Conservation (phyloP, 1,139 yeast species). For the Protomyces inouyei region DNA sequence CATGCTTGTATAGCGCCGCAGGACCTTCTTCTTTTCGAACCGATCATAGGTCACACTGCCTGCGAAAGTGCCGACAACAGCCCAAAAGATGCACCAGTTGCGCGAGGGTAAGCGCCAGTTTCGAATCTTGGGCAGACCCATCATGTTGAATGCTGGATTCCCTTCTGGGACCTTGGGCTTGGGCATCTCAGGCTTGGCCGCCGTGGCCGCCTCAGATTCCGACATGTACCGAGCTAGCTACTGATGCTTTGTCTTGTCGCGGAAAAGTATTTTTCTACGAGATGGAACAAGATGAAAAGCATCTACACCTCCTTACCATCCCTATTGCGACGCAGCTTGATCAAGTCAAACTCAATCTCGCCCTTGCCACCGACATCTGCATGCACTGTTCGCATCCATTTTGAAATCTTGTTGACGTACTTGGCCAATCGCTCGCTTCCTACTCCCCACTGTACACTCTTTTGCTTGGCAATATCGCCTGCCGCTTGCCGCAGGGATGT, state of each 20-base stretch:
- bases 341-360: slow-evolving; percentile 13
- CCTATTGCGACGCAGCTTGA: slow-evolving; percentile 3
- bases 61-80: slow-evolving; percentile 57
- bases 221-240: background rate
- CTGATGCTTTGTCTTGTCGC: no score
- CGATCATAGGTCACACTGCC: slow-evolving; percentile 79
- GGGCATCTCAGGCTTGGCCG: background rate
- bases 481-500: slow-evolving; percentile 19
- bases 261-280: background rate
- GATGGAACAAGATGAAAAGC: background rate
- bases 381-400: slow-evolving; percentile 6
- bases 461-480: slow-evolving; percentile 24
- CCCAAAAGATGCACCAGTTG: slow-evolving; percentile 90
- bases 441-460: slow-evolving; percentile 26
- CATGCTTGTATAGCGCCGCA: slow-evolving; percentile 60
- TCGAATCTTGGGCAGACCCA: slow-evolving; percentile 52
- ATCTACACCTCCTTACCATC: background rate
- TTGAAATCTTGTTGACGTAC: slow-evolving; percentile 16
- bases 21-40: slow-evolving; percentile 59
- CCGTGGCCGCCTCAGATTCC: background rate
- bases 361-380: slow-evolving; percentile 12
- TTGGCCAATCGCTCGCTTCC: slow-evolving; percentile 22
- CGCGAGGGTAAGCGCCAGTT: slow-evolving; percentile 61
- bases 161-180: background rate
- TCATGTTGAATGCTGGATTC: slow-evolving; percentile 80